phyloP scores from a whole-genome alignment of 129 eudicot species.

The Helianthus tuberosus region DNA sequence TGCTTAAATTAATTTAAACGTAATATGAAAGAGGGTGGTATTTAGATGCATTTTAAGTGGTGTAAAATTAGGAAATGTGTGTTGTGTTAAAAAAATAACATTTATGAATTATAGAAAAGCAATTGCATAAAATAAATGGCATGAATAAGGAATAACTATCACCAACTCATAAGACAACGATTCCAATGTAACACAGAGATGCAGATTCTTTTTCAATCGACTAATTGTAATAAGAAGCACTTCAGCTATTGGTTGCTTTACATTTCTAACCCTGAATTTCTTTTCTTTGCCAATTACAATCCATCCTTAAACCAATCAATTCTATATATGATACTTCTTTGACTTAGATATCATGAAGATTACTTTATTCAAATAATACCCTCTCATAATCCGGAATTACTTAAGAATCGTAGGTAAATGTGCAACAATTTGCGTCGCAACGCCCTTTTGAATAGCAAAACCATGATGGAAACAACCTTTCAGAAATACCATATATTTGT shows the following conservation, averaged over 20 bases:
- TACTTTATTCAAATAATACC: too few species aligned
- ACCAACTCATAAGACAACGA: slow-evolving; percentile 28
- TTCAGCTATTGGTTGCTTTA: neutral
- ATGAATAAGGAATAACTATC: neutral
- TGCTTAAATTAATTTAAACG: too few species aligned
- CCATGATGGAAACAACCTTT: neutral
- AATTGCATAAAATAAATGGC: neutral
- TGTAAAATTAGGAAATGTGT: too few species aligned
- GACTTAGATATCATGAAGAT: neutral
- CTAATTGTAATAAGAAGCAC: neutral
- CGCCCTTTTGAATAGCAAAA: too few species aligned
- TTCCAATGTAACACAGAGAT: slow-evolving; percentile 36
- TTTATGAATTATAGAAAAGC: neutral
- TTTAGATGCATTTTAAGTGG: too few species aligned
- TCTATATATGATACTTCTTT: neutral
- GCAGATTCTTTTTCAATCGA: slow-evolving; percentile 38
- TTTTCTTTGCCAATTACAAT: slow-evolving; percentile 9
- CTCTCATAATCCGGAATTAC: too few species aligned
- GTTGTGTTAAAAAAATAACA: too few species aligned
- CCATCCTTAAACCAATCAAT: too few species aligned
- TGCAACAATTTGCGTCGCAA: too few species aligned
- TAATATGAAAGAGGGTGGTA: too few species aligned
- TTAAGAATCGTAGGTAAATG: too few species aligned
- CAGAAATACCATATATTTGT: too few species aligned
- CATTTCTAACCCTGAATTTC: slow-evolving; percentile 18